Evolutionary conservation across 2,329 filamentous ascomycete species (phyloP), one percentile per base, ranked within the genome.

Genomic region (Aspergillus proliferans): DNA sequence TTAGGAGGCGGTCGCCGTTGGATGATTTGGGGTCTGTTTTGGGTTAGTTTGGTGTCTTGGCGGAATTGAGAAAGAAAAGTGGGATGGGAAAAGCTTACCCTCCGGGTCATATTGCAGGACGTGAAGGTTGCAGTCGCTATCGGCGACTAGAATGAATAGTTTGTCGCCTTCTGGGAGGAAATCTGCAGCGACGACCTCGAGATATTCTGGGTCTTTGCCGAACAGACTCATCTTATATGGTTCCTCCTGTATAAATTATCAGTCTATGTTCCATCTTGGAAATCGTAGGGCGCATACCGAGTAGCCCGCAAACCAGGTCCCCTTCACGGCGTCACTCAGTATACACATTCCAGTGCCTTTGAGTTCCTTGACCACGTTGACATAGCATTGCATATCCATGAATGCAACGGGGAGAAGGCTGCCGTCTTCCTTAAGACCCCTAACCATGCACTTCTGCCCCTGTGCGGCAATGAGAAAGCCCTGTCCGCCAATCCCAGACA

Each of bases 371-470:
- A 89, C 80, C n/a, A 86, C 83, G 2, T 84, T 88, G 10, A 95
- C 88, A 61, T 95, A 93, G 69, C 88, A 94, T 71, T 88, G 93
- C 84, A 96, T 94, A 63, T 98, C 93, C 78, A 98, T 87, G 64
- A 98, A 98, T 0, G 93, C 93, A 3, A 98, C 92, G 0, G 93
- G 93, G 1, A 97, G 76, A 46, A 97, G 79, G 1, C 87, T 90
- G 0, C 91, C 89, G 64, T 98, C 93, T 68, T 98, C 93, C 67
- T 96, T 96, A 3, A 98, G 78, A 38, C 93, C 93, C 51, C 93
- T 81, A 1, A 98, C 90, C 87, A 98, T 94, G 67, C 90, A 92
- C 70, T 98, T 98, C 63, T 96, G 91, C 1, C 93, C 93, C 65
- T 98, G 93, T 0, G 91, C 90, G 38, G 87, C 87, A 53, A 93